Percentiles rank a stretch among this genome's conserved stretches.
phyloP scores from a whole-genome alignment of 176 grass and related monocot genomes.

The Phoenix roebelenii region DNA sequence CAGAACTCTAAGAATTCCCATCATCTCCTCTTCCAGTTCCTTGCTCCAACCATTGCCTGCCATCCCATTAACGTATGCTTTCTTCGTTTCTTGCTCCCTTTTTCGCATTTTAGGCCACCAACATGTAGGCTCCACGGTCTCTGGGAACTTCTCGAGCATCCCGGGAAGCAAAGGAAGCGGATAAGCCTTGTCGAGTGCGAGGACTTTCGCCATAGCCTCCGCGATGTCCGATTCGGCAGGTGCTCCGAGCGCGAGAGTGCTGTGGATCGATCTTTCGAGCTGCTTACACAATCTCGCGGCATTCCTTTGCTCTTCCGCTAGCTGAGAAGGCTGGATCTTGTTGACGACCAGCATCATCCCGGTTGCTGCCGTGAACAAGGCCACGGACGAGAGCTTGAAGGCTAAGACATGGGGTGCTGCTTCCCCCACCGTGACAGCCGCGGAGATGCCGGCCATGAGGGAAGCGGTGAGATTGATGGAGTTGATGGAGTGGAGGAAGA shows the following conservation, averaged over 20 bases:
- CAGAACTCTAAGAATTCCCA: conserved; percentile 27
- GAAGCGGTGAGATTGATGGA: no score
- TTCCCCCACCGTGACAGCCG: no score
- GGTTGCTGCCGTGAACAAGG: conserved; percentile 16
- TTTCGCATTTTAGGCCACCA: conserved; percentile 38
- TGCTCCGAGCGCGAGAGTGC: not conserved
- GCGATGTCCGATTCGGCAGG: not conserved
- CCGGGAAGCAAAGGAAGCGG: conserved; percentile 28
- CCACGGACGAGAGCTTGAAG: conserved; percentile 14
- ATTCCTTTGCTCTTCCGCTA: conserved; percentile 62
- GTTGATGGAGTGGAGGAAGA: no score
- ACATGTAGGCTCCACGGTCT: conserved; percentile 23
- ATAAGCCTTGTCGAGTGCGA: conserved; percentile 45
- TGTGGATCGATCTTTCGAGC: conserved; percentile 28
- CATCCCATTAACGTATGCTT: no score
- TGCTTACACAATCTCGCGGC: conserved; percentile 39
- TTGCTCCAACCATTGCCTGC: conserved; percentile 37
- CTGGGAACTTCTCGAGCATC: conserved; percentile 60
- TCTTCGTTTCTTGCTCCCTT: not conserved
- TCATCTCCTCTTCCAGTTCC: conserved; percentile 53
- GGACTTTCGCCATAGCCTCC: conserved; percentile 22
- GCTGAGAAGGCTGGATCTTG: conserved; percentile 62
- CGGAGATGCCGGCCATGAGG: no score
- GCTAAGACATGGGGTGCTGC: no score
- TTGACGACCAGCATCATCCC: conserved; percentile 30